Base-by-base conservation (phyloP, 257 asterid genomes). In the Datura wrightii region DNA sequence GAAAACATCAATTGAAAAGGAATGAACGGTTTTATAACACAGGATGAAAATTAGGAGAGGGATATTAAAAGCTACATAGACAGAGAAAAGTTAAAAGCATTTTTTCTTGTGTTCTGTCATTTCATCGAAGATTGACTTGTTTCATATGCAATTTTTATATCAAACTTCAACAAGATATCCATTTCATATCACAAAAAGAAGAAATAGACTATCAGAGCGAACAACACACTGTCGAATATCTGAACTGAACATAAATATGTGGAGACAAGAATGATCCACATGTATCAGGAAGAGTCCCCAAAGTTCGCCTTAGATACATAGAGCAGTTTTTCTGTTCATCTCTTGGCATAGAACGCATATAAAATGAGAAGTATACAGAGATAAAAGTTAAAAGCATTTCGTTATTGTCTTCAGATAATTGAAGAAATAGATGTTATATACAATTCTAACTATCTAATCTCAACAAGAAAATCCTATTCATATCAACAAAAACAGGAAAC, bases 141-240 rank as follows among this genome's bases (percentile, higher is more conserved):
- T 72, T 53, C 7, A 1, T 11, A 11, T 48, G 11, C 42, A 19
- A 46, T 48, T 11, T 74, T 71, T 18, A 71, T 37, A 3, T 42
- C 79, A 44, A 72, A 72, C 80, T 72, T 72, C 80, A 48, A 74
- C 81, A 48, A 48, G 31, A 14, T 31, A 76, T 18, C 56, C 79
- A 8, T 9, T 74, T 74, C 80, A 48, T 48, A 74, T 74, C 59
- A 10, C 42, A 46, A 74, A 5, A 55, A 48, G 59, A 74, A 74
- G 11, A 10, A 44, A 10, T 5, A 74, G 10, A 44, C 19, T 24
- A 24, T 50, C 31, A 76, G 50, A 50, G 62, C 6, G 2, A 76
- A 50, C 44, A 50, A 50, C 24, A 76, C 10, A 50, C 59, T 34
- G 46, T 46, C n/a, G 31, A 76, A 76, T 31, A 24, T 13, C 62